Evolutionary conservation across 768 basidiomycete genomes (phyloP).

Genomic region (Boletus edulis): DNA sequence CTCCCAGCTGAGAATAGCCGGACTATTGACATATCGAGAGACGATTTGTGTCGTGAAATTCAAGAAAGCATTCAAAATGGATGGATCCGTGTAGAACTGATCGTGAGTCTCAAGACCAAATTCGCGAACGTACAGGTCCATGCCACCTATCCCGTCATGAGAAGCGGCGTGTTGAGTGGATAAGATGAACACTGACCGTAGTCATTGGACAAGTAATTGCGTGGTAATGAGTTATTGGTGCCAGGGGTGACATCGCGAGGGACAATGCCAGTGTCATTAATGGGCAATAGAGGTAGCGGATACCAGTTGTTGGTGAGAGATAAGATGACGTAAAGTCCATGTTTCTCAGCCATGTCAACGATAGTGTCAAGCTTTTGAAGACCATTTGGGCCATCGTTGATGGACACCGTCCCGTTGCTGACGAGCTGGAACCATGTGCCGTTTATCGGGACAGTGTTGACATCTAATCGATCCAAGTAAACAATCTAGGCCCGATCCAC

Average conservation of each 20-base stretch:
- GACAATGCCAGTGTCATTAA: constrained; percentile 7
- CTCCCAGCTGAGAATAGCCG: constrained; percentile 58
- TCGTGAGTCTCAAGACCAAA: constrained; percentile 46
- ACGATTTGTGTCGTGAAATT: constrained; percentile 58
- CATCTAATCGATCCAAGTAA: constrained; percentile 39
- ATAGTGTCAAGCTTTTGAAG: constrained; percentile 63
- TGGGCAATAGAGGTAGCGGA: constrained; percentile 37
- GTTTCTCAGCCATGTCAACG: constrained; percentile 50
- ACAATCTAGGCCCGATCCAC: background rate
- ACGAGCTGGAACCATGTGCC: constrained; percentile 67
- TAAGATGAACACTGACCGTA: constrained; percentile 42
- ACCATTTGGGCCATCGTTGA: constrained; percentile 62
- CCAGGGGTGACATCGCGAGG: constrained; percentile 27
- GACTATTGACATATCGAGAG: constrained; percentile 50
- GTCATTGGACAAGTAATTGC: constrained; percentile 59
- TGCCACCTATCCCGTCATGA: constrained; percentile 45
- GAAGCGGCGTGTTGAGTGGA: background rate
- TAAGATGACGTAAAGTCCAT: constrained; percentile 50
- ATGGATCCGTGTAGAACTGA: constrained; percentile 54
- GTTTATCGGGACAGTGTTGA: constrained; percentile 48
- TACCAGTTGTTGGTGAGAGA: constrained; percentile 66
- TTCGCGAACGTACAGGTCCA: constrained; percentile 62
- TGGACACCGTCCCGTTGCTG: constrained; percentile 47
- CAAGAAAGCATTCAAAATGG: constrained; percentile 49
- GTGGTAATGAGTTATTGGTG: constrained; percentile 42